phyloP scores from a whole-genome alignment of 108 stramenopile species.

The Stephanodiscus minutulus region DNA sequence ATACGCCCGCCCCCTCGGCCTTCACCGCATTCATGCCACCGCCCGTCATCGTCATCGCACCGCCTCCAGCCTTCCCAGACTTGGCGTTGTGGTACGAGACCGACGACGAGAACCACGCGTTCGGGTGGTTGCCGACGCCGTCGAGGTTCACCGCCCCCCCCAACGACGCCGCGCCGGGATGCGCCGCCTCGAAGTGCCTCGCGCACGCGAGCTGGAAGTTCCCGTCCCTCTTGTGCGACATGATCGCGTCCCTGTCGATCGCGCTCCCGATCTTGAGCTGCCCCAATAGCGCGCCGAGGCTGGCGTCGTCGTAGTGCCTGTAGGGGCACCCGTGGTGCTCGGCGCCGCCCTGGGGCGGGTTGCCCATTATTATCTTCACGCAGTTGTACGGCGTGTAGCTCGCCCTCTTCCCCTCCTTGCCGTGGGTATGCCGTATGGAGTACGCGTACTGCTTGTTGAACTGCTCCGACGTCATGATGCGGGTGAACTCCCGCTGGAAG shows the following conservation, averaged over 20 bases:
- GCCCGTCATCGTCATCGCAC: not conserved
- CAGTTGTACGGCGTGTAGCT: constrained; percentile 93
- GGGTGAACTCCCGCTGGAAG: constrained; percentile 91
- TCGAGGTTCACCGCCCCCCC: constrained; percentile 64
- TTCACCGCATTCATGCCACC: constrained; percentile 11
- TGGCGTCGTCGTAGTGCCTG: constrained; percentile 84
- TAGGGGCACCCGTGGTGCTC: constrained; percentile 98
- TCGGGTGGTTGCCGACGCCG: constrained; percentile 96
- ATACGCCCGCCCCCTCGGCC: constrained; percentile 14
- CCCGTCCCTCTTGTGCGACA: constrained; percentile 70
- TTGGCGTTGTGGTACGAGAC: constrained; percentile 59
- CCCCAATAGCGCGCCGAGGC: constrained; percentile 62
- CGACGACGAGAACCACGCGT: constrained; percentile 94
- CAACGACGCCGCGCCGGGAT: constrained; percentile 60
- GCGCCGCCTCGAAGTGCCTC: constrained; percentile 92
- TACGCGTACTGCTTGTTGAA: constrained; percentile 95
- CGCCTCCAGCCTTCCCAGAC: constrained; percentile 27
- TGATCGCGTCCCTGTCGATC: constrained; percentile 74
- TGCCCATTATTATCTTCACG: constrained; percentile 91
- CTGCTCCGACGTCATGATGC: constrained; percentile 78
- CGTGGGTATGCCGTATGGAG: constrained; percentile 96
- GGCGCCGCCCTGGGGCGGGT: constrained; percentile 66
- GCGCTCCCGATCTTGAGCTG: constrained; percentile 64
- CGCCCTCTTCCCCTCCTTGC: constrained; percentile 96
- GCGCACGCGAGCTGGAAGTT: constrained; percentile 94